Percentiles rank a stretch among this genome's conserved stretches.
Conservation (phyloP, 805 yeast genomes). For the Saturnispora zaruensis region DNA sequence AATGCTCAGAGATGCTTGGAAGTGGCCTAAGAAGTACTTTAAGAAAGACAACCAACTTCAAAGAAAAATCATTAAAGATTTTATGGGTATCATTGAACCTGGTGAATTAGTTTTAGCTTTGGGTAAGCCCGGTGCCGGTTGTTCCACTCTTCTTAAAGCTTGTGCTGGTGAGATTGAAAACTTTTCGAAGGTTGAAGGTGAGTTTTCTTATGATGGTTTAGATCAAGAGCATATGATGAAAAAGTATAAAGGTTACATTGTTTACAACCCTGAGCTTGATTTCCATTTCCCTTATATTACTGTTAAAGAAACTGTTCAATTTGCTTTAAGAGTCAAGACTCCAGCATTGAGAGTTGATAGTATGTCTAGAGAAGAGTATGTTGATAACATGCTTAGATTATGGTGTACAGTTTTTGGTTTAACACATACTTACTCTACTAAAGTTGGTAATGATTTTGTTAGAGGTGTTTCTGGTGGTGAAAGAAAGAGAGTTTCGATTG, state of each 20-base stretch:
- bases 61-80: constrained; percentile 32
- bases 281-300: constrained; percentile 71
- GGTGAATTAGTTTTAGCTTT: constrained; percentile 66
- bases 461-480: constrained; percentile 70
- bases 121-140: constrained; percentile 77
- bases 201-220: constrained; percentile 54
- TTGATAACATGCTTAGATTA: constrained; percentile 36
- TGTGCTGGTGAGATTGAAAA: constrained; percentile 44
- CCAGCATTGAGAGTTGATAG: constrained; percentile 42
- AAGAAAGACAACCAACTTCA: constrained; percentile 28
- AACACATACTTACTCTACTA: constrained; percentile 50
- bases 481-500: constrained; percentile 61
- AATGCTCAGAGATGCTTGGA: constrained; percentile 29
- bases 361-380: constrained; percentile 34
- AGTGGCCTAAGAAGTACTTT: constrained; percentile 26
- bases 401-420: constrained; percentile 50
- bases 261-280: constrained; percentile 57
- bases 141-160: constrained; percentile 60
- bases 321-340: constrained; percentile 62
- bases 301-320: constrained; percentile 62
- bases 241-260: constrained; percentile 44
- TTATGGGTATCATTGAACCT: constrained; percentile 37
- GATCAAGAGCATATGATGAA: constrained; percentile 52
- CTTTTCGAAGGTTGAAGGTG: constrained; percentile 44
- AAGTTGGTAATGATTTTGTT: constrained; percentile 57